phyloP scores from a whole-genome alignment of 2,329 filamentous ascomycete genomes.

The Aplosporella prunicola region DNA sequence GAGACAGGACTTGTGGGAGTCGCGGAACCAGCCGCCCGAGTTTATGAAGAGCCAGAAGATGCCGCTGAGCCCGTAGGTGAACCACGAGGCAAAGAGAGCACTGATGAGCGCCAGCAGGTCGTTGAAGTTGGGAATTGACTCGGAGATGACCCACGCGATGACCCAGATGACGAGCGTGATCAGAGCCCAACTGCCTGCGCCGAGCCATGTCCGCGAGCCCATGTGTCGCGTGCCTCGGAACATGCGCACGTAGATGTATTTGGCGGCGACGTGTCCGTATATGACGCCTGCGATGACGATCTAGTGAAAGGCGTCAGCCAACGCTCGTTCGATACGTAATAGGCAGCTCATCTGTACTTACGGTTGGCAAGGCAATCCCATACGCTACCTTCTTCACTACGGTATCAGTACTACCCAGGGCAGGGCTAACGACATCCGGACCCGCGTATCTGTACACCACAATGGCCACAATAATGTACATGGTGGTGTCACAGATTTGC shows the following conservation, averaged over 20 bases:
- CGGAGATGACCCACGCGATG: conserved; percentile 59
- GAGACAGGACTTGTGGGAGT: conserved; percentile 1
- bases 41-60: conserved; percentile 39
- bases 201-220: conserved; percentile 39
- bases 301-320: too few species aligned
- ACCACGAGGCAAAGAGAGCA: conserved; percentile 57
- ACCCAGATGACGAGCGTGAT: conserved; percentile 47
- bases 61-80: conserved; percentile 43
- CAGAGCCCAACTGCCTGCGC: conserved; percentile 47
- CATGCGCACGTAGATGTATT: conserved; percentile 56
- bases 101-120: conserved; percentile 54
- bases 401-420: conserved; percentile 51
- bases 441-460: conserved; percentile 62
- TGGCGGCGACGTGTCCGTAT: conserved; percentile 56
- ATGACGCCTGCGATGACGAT: conserved; percentile 65
- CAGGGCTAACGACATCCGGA: conserved; percentile 51
- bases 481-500: conserved; percentile 47
- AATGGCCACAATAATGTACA: conserved; percentile 57
- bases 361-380: conserved; percentile 58
- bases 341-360: too few species aligned
- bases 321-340: too few species aligned
- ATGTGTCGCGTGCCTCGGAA: conserved; percentile 52
- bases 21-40: conserved; percentile 6
- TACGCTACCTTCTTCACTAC: conserved; percentile 55
- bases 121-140: conserved; percentile 63